phyloP scores from a whole-genome alignment of 192 early-diverging fungal species.

The Dissophora globulifera region DNA sequence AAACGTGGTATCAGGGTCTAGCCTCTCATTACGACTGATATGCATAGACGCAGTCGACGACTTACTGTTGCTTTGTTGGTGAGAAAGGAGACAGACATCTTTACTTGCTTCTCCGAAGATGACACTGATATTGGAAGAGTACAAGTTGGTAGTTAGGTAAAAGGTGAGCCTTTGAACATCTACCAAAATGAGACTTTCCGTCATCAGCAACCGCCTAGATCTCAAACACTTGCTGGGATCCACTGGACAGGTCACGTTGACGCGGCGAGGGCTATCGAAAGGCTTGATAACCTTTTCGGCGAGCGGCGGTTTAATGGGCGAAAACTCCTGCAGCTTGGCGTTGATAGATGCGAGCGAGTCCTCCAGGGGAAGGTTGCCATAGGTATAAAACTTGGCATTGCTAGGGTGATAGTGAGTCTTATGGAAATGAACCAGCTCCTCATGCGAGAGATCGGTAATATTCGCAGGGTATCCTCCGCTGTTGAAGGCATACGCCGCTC shows the following conservation, averaged over 20 bases:
- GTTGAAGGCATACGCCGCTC: slow-evolving; percentile 81
- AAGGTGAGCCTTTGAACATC: too few relatives aligned
- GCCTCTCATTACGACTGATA: too few relatives aligned
- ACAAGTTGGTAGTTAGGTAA: too few relatives aligned
- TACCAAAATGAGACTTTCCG: too few relatives aligned
- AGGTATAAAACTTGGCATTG: slow-evolving; percentile 92
- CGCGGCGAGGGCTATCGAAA: slow-evolving; percentile 57
- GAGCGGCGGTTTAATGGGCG: slow-evolving; percentile 52
- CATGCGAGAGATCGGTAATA: slow-evolving; percentile 90
- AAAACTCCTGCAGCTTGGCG: slow-evolving; percentile 67
- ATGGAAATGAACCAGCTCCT: slow-evolving; percentile 86
- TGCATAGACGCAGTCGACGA: too few relatives aligned
- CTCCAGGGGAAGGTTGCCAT: slow-evolving; percentile 84
- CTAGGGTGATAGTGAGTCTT: slow-evolving; percentile 89
- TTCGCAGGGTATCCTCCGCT: slow-evolving; percentile 91
- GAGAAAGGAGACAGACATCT: slow-evolving; percentile 78
- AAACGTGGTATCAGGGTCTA: too few relatives aligned
- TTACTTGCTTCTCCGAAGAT: slow-evolving; percentile 80
- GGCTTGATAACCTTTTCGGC: slow-evolving; percentile 67
- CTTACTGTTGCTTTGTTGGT: slow-evolving; percentile 76
- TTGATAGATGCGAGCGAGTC: slow-evolving; percentile 79
- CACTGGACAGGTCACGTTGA: slow-evolving; percentile 66
- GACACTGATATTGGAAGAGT: slow-evolving; percentile 56
- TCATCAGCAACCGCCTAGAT: too few relatives aligned
- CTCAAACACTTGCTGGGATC: slow-evolving; percentile 82